Conservation (phyloP, 2,329 filamentous ascomycete genomes). For the Dryadomyces sulphureus region DNA sequence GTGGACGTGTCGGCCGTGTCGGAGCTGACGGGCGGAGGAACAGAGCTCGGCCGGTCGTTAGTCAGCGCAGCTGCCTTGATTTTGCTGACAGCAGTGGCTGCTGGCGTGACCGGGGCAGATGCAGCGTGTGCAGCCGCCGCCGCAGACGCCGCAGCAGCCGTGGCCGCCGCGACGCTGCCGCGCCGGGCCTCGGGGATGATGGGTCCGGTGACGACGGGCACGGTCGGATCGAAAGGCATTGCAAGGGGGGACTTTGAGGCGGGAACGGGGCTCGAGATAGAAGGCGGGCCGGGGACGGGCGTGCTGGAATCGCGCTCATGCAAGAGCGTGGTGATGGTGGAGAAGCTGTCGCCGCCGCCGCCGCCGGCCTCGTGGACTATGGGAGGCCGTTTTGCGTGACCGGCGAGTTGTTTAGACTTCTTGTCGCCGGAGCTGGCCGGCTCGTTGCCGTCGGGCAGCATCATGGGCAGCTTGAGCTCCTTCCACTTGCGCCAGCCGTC, state of each 20-base stretch:
- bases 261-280: neutral
- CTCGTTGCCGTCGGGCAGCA: neutral
- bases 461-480: slow-evolving; percentile 38
- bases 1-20: neutral
- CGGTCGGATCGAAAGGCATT: neutral
- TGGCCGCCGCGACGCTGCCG: neutral
- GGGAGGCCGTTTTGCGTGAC: neutral
- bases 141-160: neutral
- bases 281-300: neutral
- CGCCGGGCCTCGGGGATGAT: too few species aligned
- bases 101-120: too few species aligned
- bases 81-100: too few species aligned
- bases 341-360: slow-evolving; percentile 1
- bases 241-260: neutral
- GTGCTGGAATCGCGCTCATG: neutral
- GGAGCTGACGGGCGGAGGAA: neutral
- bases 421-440: slow-evolving; percentile 15
- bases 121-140: too few species aligned
- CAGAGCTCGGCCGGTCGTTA: too few species aligned
- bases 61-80: too few species aligned
- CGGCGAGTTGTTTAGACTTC: slow-evolving; percentile 1
- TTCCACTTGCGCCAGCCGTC: slow-evolving; percentile 98
- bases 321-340: slow-evolving; percentile 1
- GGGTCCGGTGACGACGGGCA: neutral
- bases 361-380: neutral